Conservation (phyloP, 1,284 basidiomycete genomes). For the Marasmius tenuissimus region DNA sequence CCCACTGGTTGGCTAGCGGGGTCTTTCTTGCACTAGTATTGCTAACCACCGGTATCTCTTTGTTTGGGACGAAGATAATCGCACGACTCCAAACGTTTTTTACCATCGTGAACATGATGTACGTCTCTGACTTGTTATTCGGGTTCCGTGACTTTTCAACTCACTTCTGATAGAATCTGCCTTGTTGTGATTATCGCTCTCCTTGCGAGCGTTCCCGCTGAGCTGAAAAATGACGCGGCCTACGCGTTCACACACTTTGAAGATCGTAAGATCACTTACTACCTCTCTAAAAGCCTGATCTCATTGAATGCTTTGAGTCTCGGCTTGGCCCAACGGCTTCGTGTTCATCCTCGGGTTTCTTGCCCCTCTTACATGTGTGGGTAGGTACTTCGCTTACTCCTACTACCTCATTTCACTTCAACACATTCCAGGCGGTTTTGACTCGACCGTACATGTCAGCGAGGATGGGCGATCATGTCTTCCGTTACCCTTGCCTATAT, state of each 20-base stretch:
- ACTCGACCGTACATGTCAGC: conserved; percentile 73
- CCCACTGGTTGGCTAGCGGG: conserved; percentile 42
- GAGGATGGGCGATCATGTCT: conserved; percentile 77
- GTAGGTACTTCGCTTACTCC: conserved; percentile 16
- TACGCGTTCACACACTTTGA: conserved; percentile 66
- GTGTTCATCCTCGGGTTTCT: conserved; percentile 42
- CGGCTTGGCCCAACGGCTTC: conserved; percentile 23
- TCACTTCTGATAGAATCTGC: conserved; percentile 47
- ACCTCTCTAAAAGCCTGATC: too few relatives aligned
- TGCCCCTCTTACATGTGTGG: conserved; percentile 46
- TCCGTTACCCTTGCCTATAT: conserved; percentile 59
- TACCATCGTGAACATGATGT: conserved; percentile 68
- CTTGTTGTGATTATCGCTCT: conserved; percentile 76
- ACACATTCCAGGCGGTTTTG: conserved; percentile 40
- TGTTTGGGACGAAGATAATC: conserved; percentile 36
- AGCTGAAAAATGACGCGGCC: conserved; percentile 65
- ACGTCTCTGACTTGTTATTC: conserved; percentile 20
- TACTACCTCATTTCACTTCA: neutral
- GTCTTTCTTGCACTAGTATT: conserved; percentile 57
- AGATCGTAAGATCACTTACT: conserved; percentile 25
- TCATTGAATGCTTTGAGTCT: conserved; percentile 4
- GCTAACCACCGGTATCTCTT: conserved; percentile 53
- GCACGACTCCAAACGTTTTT: conserved; percentile 75
- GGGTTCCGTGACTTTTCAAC: neutral
- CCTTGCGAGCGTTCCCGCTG: conserved; percentile 66